These are phyloP conservation scores for Boletus sp. DNA, from an alignment of 768 basidiomycete genomes.

Conservation along the genomic window DNA sequence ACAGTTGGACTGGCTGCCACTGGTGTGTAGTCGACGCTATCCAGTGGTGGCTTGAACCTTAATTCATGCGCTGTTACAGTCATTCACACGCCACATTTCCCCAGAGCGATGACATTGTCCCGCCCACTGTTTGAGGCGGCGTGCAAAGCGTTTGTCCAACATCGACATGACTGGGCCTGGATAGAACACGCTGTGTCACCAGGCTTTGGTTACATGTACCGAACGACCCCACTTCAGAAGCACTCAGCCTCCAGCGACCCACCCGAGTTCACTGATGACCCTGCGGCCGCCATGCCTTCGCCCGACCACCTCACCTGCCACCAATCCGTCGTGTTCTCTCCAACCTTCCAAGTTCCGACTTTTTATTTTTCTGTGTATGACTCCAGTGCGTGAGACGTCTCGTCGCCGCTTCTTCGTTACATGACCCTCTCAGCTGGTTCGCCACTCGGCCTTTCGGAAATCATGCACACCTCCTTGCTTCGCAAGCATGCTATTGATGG, in stretches of 20 bases:
- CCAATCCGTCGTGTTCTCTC: slow-evolving; percentile 73
- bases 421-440: slow-evolving; percentile 51
- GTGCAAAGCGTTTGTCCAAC: slow-evolving; percentile 49
- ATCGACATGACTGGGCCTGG: slow-evolving; percentile 54
- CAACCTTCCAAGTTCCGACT: slow-evolving; percentile 76
- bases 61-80: slow-evolving; percentile 36
- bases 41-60: slow-evolving; percentile 60
- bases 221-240: slow-evolving; percentile 29
- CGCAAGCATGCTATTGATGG: slow-evolving; percentile 43
- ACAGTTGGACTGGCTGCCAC: slow-evolving; percentile 49
- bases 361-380: slow-evolving; percentile 78
- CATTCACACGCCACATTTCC: slow-evolving; percentile 41
- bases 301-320: slow-evolving; percentile 42
- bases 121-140: slow-evolving; percentile 58
- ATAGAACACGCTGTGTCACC: slow-evolving; percentile 52
- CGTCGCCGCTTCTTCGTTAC: slow-evolving; percentile 12
- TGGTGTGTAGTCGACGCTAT: slow-evolving; percentile 26
- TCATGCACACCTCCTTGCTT: slow-evolving; percentile 60
- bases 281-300: slow-evolving; percentile 32
- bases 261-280: slow-evolving; percentile 33
- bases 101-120: slow-evolving; percentile 36
- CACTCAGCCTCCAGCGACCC: slow-evolving; percentile 3
- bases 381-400: slow-evolving; percentile 51
- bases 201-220: slow-evolving; percentile 47
- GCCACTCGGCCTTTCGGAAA: slow-evolving; percentile 53